Evolutionary conservation across 148 eudicot genomes (phyloP), one percentile per base, ranked within the genome.

Genomic region (Camellia japonica): DNA sequence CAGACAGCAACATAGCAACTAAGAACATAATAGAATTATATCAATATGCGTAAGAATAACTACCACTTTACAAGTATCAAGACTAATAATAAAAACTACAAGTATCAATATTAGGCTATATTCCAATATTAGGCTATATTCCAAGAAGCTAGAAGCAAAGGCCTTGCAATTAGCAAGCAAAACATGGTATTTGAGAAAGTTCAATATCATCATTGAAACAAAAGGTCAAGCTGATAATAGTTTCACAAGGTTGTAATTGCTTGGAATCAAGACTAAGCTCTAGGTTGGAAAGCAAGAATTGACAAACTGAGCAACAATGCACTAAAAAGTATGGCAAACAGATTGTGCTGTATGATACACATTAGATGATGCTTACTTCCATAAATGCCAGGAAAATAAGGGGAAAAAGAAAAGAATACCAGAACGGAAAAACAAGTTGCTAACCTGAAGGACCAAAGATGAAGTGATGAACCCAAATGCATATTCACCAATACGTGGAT

Each of bases 401-500:
- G 38, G 38, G 9, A 15, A 16, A 16, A 38, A 56, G 12, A 2
- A 0, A 38, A 42, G 18, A 6, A 49, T 47, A 54, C 55, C 5
- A 46, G 14, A 76, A 46, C 13, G 14, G 58, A n/a, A 64, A 43
- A 52, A 61, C 38, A 43, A 80, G 8, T 74, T 19, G 49, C 79
- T 30, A 41, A 82, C 87, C 87, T 85, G 87, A 68, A 85, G 87
- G 69, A 79, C 66, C 42, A 85, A 83, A 43, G 87, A 82, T 38
- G 87, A 85, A 82, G 87, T 85, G 64, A 85, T 82, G 78, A 82
- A 82, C 46, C 85, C 85, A 78, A 82, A 78, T 19, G 85, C 85
- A 78, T 78, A 82, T 85, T 85, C 87, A 75, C 87, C 87, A 58
- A 82, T 65, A 47, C 87, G 87, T 55, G 87, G 87, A 82, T 85